phyloP scores from a whole-genome alignment of 768 basidiomycete species.

The Lepiota subincarnata region DNA sequence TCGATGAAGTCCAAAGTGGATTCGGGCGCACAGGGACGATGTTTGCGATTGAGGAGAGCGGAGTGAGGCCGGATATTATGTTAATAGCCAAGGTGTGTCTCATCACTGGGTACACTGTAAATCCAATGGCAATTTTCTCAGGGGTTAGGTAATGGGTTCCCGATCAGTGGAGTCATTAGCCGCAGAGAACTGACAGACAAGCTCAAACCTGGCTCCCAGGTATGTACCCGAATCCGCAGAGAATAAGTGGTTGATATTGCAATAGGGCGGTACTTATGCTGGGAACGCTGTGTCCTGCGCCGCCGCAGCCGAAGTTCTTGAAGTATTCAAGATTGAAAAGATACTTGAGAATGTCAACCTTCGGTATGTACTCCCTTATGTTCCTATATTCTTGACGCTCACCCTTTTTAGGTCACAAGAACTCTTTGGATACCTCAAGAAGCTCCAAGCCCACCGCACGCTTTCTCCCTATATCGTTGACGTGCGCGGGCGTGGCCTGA shows the following conservation, averaged over 20 bases:
- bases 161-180: conserved; percentile 81
- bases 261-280: conserved; percentile 82
- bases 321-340: conserved; percentile 76
- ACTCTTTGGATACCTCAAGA: conserved; percentile 58
- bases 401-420: conserved; percentile 54
- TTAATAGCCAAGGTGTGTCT: conserved; percentile 70
- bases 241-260: conserved; percentile 9
- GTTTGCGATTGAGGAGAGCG: conserved; percentile 81
- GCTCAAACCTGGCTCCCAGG: conserved; percentile 78
- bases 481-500: conserved; percentile 84
- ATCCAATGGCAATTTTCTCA: conserved; percentile 17
- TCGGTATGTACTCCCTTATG: conserved; percentile 39
- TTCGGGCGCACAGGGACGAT: conserved; percentile 84
- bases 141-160: conserved; percentile 92
- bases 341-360: conserved; percentile 75
- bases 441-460: conserved; percentile 48
- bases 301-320: conserved; percentile 78
- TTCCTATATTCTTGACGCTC: neutral
- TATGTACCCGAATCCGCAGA: conserved; percentile 23
- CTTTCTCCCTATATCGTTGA: conserved; percentile 68
- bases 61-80: conserved; percentile 85
- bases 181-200: conserved; percentile 78
- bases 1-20: conserved; percentile 88
- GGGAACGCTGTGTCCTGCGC: conserved; percentile 93
- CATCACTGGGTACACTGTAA: neutral